Evolutionary conservation across 2,329 filamentous ascomycete genomes (phyloP).

Genomic region (Dothidotthia symphoricarpi): DNA sequence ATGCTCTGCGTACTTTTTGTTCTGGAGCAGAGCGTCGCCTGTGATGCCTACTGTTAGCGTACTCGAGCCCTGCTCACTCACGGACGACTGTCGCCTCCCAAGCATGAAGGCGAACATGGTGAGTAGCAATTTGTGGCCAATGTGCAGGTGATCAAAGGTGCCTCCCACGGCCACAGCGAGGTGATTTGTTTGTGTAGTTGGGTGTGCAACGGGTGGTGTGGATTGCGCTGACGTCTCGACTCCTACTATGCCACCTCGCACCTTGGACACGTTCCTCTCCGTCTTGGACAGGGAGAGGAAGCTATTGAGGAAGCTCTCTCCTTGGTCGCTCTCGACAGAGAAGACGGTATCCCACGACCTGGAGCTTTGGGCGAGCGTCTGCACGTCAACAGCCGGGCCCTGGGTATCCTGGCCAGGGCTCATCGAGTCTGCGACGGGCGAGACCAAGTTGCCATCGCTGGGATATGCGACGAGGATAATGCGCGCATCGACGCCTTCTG

Average conservation of each 20-base stretch:
- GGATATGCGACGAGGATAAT: conserved; percentile 70
- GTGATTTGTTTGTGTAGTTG: conserved; percentile 43
- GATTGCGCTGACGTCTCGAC: background rate
- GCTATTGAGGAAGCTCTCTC: conserved; percentile 56
- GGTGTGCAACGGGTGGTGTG: conserved; percentile 4
- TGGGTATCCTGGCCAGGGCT: conserved; percentile 32
- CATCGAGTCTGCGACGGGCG: conserved; percentile 17
- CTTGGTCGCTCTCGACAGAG: conserved; percentile 63
- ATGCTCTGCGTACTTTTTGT: conserved; percentile 82
- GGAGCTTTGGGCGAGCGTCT: conserved; percentile 48
- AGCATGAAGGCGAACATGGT: conserved; percentile 79
- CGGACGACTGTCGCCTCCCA: conserved; percentile 36
- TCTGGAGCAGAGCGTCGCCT: conserved; percentile 77
- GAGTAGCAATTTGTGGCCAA: conserved; percentile 92
- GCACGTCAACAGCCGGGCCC: conserved; percentile 54
- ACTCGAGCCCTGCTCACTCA: conserved; percentile 38
- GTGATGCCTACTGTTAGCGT: conserved; percentile 82
- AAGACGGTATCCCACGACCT: conserved; percentile 66
- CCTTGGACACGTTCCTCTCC: conserved; percentile 29
- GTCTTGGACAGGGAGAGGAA: conserved; percentile 40
- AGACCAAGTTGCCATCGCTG: conserved; percentile 27
- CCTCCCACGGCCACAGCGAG: conserved; percentile 77
- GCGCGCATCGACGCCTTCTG: conserved; percentile 72
- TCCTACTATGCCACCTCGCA: conserved; percentile 37
- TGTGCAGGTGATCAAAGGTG: conserved; percentile 94